Evolutionary conservation across 805 yeast genomes (phyloP).

Genomic region (Hanseniaspora valbyensis): DNA sequence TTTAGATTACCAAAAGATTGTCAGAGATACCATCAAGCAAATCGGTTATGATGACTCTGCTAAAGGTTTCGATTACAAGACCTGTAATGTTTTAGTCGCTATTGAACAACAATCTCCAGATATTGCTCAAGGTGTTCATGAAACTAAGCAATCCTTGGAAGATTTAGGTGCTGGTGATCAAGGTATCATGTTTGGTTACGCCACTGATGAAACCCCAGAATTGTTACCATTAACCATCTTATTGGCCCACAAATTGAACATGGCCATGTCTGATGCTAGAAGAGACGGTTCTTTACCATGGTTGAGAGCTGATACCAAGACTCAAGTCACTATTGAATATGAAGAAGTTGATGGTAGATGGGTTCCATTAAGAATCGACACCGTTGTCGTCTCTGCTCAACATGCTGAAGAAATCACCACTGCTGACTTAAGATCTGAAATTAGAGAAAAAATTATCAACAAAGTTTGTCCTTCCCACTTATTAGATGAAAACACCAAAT

Average conservation of each 20-base stretch:
- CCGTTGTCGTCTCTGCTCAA: slow-evolving; percentile 94
- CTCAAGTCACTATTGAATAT: slow-evolving; percentile 98
- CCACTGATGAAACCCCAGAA: slow-evolving; percentile 98
- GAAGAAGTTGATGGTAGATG: slow-evolving; percentile 90
- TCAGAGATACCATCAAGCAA: slow-evolving; percentile 96
- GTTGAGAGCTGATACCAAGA: slow-evolving; percentile 99
- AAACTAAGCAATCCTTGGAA: slow-evolving; percentile 83
- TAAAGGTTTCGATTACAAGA: slow-evolving; percentile 97
- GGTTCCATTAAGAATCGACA: slow-evolving; percentile 91
- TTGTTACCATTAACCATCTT: slow-evolving; percentile 88
- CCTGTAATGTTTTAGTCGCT: slow-evolving; percentile 97
- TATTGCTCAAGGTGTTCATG: slow-evolving; percentile 97
- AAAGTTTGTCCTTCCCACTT: slow-evolving; percentile 84
- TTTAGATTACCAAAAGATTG: slow-evolving; percentile 91
- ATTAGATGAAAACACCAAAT: slow-evolving; percentile 88
- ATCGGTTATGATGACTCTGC: slow-evolving; percentile 94
- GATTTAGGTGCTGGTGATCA: slow-evolving; percentile 99
- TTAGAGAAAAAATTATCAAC: slow-evolving; percentile 70
- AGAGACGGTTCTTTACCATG: slow-evolving; percentile 88
- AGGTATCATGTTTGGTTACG: slow-evolving; percentile 99
- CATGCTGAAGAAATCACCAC: slow-evolving; percentile 94
- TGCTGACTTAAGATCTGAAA: slow-evolving; percentile 74
- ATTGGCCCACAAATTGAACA: slow-evolving; percentile 90
- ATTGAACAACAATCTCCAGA: slow-evolving; percentile 99
- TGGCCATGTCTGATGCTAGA: slow-evolving; percentile 94